Base-by-base conservation (phyloP, 202 grass and related monocot genomes). In the Musa balbisiana region DNA sequence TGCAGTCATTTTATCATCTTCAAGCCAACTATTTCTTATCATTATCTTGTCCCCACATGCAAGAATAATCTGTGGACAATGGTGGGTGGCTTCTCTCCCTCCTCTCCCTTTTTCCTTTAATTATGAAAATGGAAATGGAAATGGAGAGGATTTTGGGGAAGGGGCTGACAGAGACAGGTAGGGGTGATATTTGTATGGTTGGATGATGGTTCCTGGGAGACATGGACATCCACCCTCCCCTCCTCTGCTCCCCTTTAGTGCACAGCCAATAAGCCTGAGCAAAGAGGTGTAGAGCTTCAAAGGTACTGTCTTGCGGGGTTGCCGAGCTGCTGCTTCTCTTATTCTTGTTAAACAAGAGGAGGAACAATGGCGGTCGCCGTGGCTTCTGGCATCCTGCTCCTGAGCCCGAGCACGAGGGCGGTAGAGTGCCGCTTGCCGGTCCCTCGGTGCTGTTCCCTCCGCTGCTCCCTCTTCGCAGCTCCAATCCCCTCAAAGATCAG, bases 381-480 rank as follows among this genome's bases (percentile, higher is more conserved):
- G 65, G 85, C 82, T 50, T 83, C 87, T 33, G 51, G 85, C 54
- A 77, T 79, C 68, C 80, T 87, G 49, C 74, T 79, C 62, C 59
- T 76, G 50, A 92, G 72, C 87, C 78, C 80, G 50, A 83, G 83
- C 26, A 69, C 87, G 71, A 83, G 82, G 58, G 72, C 26, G 72
- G 81, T 67, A 62, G 51, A 58, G 11, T 55, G 26, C 14, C 64
- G 71, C 59, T 54, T 64, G 52, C 21, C 33, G 50, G 72, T 69
- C 51, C 51, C 33, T 12, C 52, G 50, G 33, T 62, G 67, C 63
- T 56, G 65, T 63, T 80, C 81, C 56, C 53, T 76, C 25, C 68
- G 15, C 25, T 52, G 65, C 8, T 77, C 83, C 80, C 71, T 64
- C 53, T 67, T 80, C 51, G 50, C 84, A 27, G 80, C 69, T 10